Evolutionary conservation across 2,329 filamentous ascomycete genomes (phyloP).

Genomic region (Apiospora arundinis): DNA sequence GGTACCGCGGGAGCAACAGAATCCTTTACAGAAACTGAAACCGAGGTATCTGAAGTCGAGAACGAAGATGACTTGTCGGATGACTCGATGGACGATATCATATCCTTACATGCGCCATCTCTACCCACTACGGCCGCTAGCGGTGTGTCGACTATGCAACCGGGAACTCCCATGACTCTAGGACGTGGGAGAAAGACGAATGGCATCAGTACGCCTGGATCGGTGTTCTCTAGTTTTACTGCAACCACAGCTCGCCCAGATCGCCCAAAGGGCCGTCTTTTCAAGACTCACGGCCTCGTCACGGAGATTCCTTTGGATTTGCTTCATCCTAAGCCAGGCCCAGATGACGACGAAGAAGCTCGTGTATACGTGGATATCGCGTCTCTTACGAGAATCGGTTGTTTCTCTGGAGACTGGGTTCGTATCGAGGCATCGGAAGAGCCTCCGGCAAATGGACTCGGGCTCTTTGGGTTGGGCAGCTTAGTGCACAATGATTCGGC

Average conservation of each 20-base stretch:
- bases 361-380: slow-evolving; percentile 90
- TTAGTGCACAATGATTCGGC: slow-evolving; percentile 70
- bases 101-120: slow-evolving; percentile 82
- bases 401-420: slow-evolving; percentile 98
- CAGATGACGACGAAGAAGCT: slow-evolving; percentile 84
- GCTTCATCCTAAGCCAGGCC: slow-evolving; percentile 80
- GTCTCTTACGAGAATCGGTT: slow-evolving; percentile 86
- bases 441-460: slow-evolving; percentile 71
- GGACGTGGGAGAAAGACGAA: slow-evolving; percentile 70
- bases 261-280: slow-evolving; percentile 76
- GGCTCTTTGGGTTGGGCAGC: slow-evolving; percentile 70
- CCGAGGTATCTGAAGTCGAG: slow-evolving; percentile 67
- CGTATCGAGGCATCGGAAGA: slow-evolving; percentile 80
- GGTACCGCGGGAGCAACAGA: slow-evolving; percentile 64
- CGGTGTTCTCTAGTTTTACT: slow-evolving; percentile 88
- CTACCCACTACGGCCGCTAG: slow-evolving; percentile 80
- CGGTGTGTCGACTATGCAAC: slow-evolving; percentile 78
- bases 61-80: slow-evolving; percentile 82
- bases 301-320: slow-evolving; percentile 75
- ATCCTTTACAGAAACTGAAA: slow-evolving; percentile 65
- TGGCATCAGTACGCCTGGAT: slow-evolving; percentile 82
- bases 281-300: slow-evolving; percentile 82
- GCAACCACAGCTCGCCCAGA: slow-evolving; percentile 80
- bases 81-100: slow-evolving; percentile 92
- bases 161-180: slow-evolving; percentile 79